Percentiles rank a stretch among this genome's conserved stretches.
These are phyloP conservation scores for Sclerotinia trifoliorum DNA, from an alignment of 2,329 filamentous ascomycete genomes.

Conservation along the genomic window DNA sequence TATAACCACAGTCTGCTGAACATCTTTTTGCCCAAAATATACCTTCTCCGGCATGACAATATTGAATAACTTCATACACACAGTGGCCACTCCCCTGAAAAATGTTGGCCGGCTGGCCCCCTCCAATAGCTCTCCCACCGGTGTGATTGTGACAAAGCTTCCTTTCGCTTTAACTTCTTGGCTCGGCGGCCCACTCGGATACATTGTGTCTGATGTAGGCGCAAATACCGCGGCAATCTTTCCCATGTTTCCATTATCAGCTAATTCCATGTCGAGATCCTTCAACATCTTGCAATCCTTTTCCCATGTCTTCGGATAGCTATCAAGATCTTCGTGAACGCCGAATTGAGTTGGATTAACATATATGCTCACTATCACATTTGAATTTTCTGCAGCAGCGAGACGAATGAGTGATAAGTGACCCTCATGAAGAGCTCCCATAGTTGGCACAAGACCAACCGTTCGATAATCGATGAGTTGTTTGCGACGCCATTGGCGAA, in stretches of 20 bases:
- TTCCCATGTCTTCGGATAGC: constrained; percentile 89
- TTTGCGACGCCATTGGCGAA: constrained; percentile 68
- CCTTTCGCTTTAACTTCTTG: constrained; percentile 74
- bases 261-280: constrained; percentile 69
- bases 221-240: constrained; percentile 82
- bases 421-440: constrained; percentile 94
- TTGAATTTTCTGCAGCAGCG: constrained; percentile 79
- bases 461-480: constrained; percentile 66
- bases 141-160: constrained; percentile 88
- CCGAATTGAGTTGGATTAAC: constrained; percentile 98
- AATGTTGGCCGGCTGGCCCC: constrained; percentile 87
- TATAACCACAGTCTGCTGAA: constrained; percentile 93
- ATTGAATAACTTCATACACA: constrained; percentile 93
- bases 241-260: constrained; percentile 58
- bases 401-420: constrained; percentile 83
- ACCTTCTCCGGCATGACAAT: constrained; percentile 74
- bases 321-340: constrained; percentile 78
- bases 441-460: constrained; percentile 89
- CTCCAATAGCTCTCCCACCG: constrained; percentile 77
- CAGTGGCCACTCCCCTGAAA: constrained; percentile 92
- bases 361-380: constrained; percentile 88
- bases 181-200: constrained; percentile 70
- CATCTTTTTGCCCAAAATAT: constrained; percentile 97
- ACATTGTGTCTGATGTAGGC: constrained; percentile 80
- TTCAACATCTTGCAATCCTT: constrained; percentile 68